Evolutionary conservation across 192 early-diverging fungal species (phyloP).

Genomic region (Backusella mclennaniae): DNA sequence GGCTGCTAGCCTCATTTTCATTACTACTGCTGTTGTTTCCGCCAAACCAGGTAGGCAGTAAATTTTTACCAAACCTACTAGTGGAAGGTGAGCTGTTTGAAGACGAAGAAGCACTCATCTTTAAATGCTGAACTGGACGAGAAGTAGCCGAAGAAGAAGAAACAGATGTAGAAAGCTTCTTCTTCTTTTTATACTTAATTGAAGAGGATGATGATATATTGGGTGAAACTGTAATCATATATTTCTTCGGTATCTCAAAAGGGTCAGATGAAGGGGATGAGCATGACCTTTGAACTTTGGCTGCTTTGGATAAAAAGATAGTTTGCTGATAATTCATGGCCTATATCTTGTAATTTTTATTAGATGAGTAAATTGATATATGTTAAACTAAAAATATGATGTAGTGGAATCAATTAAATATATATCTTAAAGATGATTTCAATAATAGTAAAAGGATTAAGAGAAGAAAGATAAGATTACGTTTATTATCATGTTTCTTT

Average conservation of each 20-base stretch:
- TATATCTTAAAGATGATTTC: not conserved
- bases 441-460: not conserved
- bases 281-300: slow-evolving; percentile 9
- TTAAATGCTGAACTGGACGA: not conserved
- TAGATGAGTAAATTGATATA: not conserved
- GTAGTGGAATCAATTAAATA: not conserved
- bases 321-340: not conserved
- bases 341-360: not conserved
- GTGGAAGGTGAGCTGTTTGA: not conserved
- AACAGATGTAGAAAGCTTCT: not conserved
- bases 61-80: slow-evolving; percentile 26
- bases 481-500: not conserved
- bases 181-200: not conserved
- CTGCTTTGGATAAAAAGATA: slow-evolving; percentile 10
- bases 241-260: slow-evolving; percentile 1
- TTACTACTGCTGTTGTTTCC: not conserved
- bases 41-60: slow-evolving; percentile 29
- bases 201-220: not conserved
- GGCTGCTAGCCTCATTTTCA: not conserved
- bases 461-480: not conserved
- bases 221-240: not conserved
- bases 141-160: not conserved
- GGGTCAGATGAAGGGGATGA: slow-evolving; percentile 15
- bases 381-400: not conserved
- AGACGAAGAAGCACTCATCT: slow-evolving; percentile 16